Evolutionary conservation across 148 eudicot genomes (phyloP).

Genomic region (Dysphania ambrosioides): DNA sequence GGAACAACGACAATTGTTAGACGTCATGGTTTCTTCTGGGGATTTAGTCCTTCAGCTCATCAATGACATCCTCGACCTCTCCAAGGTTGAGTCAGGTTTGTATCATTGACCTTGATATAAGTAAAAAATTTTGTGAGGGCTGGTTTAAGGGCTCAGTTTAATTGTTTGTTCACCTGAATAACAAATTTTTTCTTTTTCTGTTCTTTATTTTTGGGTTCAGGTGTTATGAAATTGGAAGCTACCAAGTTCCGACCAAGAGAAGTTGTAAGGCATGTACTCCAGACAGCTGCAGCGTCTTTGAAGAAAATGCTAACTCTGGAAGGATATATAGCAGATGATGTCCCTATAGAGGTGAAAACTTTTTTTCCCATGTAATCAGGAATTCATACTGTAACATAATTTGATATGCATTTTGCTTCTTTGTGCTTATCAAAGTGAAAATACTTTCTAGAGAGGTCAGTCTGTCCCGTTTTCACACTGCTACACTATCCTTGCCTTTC

Average conservation of each 20-base stretch:
- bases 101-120: background rate
- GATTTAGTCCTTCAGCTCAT: slow-evolving; percentile 87
- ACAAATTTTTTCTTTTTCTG: background rate
- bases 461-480: background rate
- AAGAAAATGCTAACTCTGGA: slow-evolving; percentile 69
- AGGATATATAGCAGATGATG: slow-evolving; percentile 75
- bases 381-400: background rate
- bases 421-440: background rate
- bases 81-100: slow-evolving; percentile 94
- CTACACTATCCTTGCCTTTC: no score
- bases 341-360: slow-evolving; percentile 66
- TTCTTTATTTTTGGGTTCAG: slow-evolving; percentile 26
- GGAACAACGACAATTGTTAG: slow-evolving; percentile 64
- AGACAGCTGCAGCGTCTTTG: slow-evolving; percentile 90
- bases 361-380: background rate
- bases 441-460: background rate
- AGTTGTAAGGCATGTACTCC: slow-evolving; percentile 90
- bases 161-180: background rate
- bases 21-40: slow-evolving; percentile 89
- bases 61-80: slow-evolving; percentile 91
- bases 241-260: slow-evolving; percentile 92
- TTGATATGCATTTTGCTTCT: background rate
- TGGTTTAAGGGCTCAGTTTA: background rate
- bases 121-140: no score
- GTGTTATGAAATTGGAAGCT: slow-evolving; percentile 92